Evolutionary conservation across 176 grass and related monocot genomes (phyloP), one percentile per base, ranked within the genome.

Genomic region (Musa troglodytarum): DNA sequence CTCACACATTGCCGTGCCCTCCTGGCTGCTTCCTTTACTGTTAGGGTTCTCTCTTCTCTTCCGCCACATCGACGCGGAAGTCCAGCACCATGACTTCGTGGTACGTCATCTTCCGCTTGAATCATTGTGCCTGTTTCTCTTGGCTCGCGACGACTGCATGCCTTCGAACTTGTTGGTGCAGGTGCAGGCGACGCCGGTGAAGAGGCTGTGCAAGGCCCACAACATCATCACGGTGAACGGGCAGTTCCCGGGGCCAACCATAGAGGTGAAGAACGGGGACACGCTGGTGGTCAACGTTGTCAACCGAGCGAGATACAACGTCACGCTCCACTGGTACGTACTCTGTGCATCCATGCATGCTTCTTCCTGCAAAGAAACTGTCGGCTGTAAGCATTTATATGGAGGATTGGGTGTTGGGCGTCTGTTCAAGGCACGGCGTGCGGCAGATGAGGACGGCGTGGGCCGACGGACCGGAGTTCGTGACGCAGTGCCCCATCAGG

Each of bases 401-500:
- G 24, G 8, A 21, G 26, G 0, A 20, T 12, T 62, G 11, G 2
- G 34, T 43, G 34, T 43, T 43, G 34, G 34, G 34, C 6, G 34
- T 43, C 34, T 43, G 34, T 43, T 53, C 15, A 67, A 87, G 85
- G 94, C 94, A 98, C 55, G 94, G 94, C 1, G 88, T 98, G 1
- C 57, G 94, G 67, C 94, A 98, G 64, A 76, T 91, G 86, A 76
- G 94, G 34, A 98, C 94, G 52, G 94, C 77, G 13, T 98, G 94
- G 94, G 49, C 94, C 0, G 94, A 98, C 71, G 94, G 94, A 15
- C 90, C 94, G 16, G 94, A 93, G 88, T 93, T 74, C 68, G 90
- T 98, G 78, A 98, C 95, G 63, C 94, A 98, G 86, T 98, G 94
- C 77, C 95, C 95, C 11, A 87, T 98, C 74, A 25, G 82, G 17